Base-by-base conservation (phyloP, 176 grass and related monocot genomes). In the Triticum urartu region DNA sequence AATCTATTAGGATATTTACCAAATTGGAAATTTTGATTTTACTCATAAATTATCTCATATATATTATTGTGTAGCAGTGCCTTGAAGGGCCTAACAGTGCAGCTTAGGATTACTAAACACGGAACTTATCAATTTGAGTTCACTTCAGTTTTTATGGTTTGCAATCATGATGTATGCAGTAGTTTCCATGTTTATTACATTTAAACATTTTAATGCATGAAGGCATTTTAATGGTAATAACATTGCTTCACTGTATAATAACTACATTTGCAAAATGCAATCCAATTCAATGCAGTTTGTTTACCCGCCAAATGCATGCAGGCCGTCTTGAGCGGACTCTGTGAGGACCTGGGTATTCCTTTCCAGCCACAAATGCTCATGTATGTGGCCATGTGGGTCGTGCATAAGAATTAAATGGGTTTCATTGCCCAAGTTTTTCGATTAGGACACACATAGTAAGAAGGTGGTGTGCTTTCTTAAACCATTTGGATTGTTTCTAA, bases 361-460 rank as follows among this genome's bases (percentile, higher is more conserved):
- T 98, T 95, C 85, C 91, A 94, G 84, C 52, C 91, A 79, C 92
- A 89, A 74, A 98, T 98, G 96, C 89, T 95, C 75, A 91, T 87
- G 96, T 98, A 89, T 75, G 90, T 52, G 75, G 69, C 28, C 28
- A 28, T 75, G 90, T 52, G 75, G 69, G 2, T 63, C 18, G 8
- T 32, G 15, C 38, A 62, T 50, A 24, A 39, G 50, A 86, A 47
- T 35, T 60, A 61, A 17, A 35, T 7, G 67, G 68, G 18, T 76
- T 75, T 67, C 79, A 28, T 28, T 28, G 28, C 2, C 28, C 28
- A 28, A 28, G 28, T 28, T 28, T 28, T 28, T 28, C 28, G 28
- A 28, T 28, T 28, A 28, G 28, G 2, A 28, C 28, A 28, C 28
- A 28, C 28, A 1, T 28, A 9, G 28, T 63, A 75, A 66, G 68